Evolutionary conservation across 1,139 yeast species (phyloP), one percentile per base, ranked within the genome.

Genomic region (Zygosaccharomyces pseudobailii): DNA sequence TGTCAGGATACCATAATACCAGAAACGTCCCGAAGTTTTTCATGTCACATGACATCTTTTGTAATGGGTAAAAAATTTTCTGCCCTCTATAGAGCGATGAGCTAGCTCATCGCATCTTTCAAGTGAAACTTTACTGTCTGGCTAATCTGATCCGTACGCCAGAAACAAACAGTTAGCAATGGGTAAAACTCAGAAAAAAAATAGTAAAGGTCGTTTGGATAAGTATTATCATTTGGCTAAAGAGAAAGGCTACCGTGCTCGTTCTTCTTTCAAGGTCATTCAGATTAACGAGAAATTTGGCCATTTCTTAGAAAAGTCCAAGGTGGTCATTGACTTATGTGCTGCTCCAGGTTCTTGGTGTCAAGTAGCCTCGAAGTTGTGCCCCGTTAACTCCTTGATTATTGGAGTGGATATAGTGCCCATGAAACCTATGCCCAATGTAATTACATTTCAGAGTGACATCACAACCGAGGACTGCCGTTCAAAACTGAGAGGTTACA

Each of bases 331-430:
- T 48, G 99, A 92, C 78, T 75, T 92, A 59, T 92, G 99, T 84
- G 97, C 98, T 49, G 98, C 98, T 3, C 98, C 99, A 30, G 99
- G 99, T 50, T 89, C 97, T 3, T 92, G 98, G 97, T 92, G 98
- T 77, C 99, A 92, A 71, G 98, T 94, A 37, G 98, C 98, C 1
- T 82, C 95, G 3, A 88, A 88, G 54, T 70, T 88, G 49, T 90
- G 97, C 71, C 97, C 97, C 2, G 74, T 90, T 5, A 89, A 89
- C 68, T 88, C 97, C 0, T 75, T 92, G 56, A 90, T 92, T 61
- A 88, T 92, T 49, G 99, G 98, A 66, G 98, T 94, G 28, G 99
- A 92, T 78, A 84, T 92, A 60, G 98, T 90, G 25, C 97, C 97
- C 19, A 92, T 92, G 72, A 90, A 88, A 67, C 84, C 96, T 8